Base-by-base conservation (phyloP, 108 stramenopile species). In the Nitzschia palea region DNA sequence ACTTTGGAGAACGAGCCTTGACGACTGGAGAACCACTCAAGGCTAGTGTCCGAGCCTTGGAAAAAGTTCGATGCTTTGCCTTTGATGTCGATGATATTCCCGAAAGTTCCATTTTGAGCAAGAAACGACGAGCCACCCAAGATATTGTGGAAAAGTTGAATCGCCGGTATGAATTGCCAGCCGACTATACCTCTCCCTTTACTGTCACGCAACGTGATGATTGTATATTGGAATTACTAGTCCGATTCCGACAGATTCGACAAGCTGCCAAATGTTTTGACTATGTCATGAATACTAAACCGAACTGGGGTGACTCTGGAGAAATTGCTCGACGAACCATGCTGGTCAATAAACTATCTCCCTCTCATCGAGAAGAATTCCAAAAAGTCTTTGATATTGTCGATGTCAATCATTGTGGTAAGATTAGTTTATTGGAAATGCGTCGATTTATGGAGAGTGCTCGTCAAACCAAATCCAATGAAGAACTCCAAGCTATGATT, bases 11-110 rank as follows among this genome's bases (percentile, higher is more conserved):
- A 76, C 79, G 87, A 20, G 82, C 87, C 2, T 66, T 91, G 12
- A 82, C 88, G 25, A 91, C 90, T 0, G 78, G 84, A n/a, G 86
- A 91, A 56, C 90, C 86, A 10, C 78, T 85, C n/a, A 86, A 86
- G n/a, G 87, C 87, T 1, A 83, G 74, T 37, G 77, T 91, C 47
- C 85, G 83, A 15, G 85, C 86, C 1, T 47, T 62, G 65, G 80
- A 80, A 30, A 88, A 83, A 34, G 83, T 78, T 26, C 70, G 85
- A 26, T 81, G 80, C 55, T 88, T 85, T 79, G 83, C 87, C 54
- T 88, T 88, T 58, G 70, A 84, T 32, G 60, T 82, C 8, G 67
- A 82, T 32, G 80, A 84, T 40, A 88, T 88, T 32, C 87, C 87
- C 17, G 32, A 64, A 33, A 72, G 69, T 0, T 84, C 80, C 10